Conservation (phyloP, 306 rosid species). For the Fragaria iinumae region DNA sequence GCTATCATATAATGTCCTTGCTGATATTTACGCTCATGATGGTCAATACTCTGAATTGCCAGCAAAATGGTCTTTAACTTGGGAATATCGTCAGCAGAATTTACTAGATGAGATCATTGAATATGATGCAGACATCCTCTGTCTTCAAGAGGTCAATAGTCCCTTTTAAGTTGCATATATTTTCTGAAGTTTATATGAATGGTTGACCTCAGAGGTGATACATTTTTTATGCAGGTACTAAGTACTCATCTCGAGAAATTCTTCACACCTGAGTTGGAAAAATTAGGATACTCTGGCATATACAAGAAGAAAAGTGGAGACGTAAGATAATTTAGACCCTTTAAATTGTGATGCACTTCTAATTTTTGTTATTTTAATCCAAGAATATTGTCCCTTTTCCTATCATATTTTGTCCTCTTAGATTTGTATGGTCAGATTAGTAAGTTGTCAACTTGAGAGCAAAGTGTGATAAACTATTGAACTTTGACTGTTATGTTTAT, state of each 20-base stretch:
- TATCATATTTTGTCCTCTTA: not conserved
- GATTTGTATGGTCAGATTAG: not conserved
- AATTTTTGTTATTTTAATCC: not conserved
- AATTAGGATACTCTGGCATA: conserved; percentile 29
- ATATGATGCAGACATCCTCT: conserved; percentile 38
- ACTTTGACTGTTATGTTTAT: not conserved
- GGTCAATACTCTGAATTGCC: conserved; percentile 15
- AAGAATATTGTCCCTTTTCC: not conserved
- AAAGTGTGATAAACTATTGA: not conserved
- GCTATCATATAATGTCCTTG: conserved; percentile 37
- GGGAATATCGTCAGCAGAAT: conserved; percentile 35
- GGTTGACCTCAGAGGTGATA: not conserved
- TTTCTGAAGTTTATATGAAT: not conserved
- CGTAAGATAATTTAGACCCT: conserved; percentile 17
- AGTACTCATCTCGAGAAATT: conserved; percentile 33
- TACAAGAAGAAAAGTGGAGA: conserved; percentile 22
- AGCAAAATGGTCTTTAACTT: conserved; percentile 27
- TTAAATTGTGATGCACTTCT: not conserved
- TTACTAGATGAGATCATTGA: conserved; percentile 32
- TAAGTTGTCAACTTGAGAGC: not conserved
- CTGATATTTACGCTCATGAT: not conserved
- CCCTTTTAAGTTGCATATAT: not conserved
- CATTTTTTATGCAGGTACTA: conserved; percentile 32
- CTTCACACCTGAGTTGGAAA: conserved; percentile 32
- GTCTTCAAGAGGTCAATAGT: conserved; percentile 43